These are phyloP conservation scores for Fomitiporia mediterranea DNA, from an alignment of 1,284 basidiomycete species.

Conservation along the genomic window DNA sequence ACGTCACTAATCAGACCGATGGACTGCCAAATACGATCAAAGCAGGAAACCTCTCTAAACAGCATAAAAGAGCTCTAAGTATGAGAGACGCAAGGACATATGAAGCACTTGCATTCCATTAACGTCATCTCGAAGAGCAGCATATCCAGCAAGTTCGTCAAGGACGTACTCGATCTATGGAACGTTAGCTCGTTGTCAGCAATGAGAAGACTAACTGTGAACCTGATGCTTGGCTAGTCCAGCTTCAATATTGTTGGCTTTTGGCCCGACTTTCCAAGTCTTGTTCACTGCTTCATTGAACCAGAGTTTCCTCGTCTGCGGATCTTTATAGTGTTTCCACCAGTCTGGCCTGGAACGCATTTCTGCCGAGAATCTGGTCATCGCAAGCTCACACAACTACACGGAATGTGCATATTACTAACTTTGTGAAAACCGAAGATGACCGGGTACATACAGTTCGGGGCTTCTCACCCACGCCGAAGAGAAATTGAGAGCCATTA, in stretches of 20 bases:
- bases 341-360: constrained; percentile 39
- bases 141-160: constrained; percentile 47
- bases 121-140: constrained; percentile 35
- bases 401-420: background rate
- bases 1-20: constrained; percentile 26
- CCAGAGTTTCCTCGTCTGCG: constrained; percentile 33
- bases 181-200: constrained; percentile 4
- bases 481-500: constrained; percentile 36
- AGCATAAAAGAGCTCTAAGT: background rate
- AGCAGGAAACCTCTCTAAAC: constrained; percentile 46
- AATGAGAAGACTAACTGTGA: constrained; percentile 11
- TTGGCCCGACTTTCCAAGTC: constrained; percentile 33
- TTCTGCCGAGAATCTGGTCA: constrained; percentile 43
- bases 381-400: constrained; percentile 46
- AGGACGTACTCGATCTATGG: constrained; percentile 44
- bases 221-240: constrained; percentile 42
- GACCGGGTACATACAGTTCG: constrained; percentile 36
- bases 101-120: constrained; percentile 33
- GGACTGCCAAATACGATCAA: constrained; percentile 52
- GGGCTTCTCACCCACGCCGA: constrained; percentile 36
- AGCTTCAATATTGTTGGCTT: constrained; percentile 27
- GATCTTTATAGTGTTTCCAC: constrained; percentile 36
- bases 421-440: background rate
- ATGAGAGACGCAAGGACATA: background rate
- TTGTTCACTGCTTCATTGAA: constrained; percentile 28